A percentile compares a stretch with the other conserved stretches of the same genome.
Conservation (phyloP, 352 stramenopile species). For the Phytopythium chamaehyphon region DNA sequence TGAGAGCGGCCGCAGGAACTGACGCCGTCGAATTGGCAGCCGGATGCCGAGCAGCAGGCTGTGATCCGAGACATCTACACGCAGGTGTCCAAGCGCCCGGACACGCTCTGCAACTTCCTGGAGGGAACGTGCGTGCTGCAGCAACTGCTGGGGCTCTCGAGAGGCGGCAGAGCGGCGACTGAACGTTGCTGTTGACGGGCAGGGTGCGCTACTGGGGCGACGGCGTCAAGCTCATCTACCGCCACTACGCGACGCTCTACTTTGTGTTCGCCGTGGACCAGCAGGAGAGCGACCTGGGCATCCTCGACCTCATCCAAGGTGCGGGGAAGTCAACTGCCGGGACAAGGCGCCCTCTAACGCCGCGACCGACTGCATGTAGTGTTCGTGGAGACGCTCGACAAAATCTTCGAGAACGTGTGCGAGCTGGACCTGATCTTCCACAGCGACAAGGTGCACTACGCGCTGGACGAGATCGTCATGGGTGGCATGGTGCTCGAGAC, state of each 20-base stretch:
- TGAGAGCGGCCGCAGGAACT: not conserved
- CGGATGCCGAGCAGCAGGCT: conserved; percentile 95
- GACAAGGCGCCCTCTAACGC: not conserved
- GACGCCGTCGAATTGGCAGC: conserved; percentile 24
- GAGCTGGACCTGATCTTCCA: conserved; percentile 99
- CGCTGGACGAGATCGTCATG: conserved; percentile 99
- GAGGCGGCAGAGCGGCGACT: not conserved
- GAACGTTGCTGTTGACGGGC: not conserved
- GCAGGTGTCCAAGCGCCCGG: conserved; percentile 96
- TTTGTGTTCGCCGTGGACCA: conserved; percentile 99
- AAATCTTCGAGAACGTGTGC: conserved; percentile 99
- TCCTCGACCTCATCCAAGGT: conserved; percentile 99
- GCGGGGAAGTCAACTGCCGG: not conserved
- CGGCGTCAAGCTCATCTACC: conserved; percentile 98
- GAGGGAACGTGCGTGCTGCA: conserved; percentile 90
- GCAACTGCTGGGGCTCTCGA: not conserved
- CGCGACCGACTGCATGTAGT: conserved; percentile 32
- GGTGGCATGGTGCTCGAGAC: conserved; percentile 99
- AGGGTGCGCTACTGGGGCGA: conserved; percentile 93
- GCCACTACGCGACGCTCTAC: conserved; percentile 99
- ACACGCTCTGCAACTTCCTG: conserved; percentile 99
- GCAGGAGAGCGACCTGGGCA: conserved; percentile 98
- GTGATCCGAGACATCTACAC: conserved; percentile 98
- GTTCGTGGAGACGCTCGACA: conserved; percentile 96
- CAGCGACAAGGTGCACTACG: conserved; percentile 96